phyloP scores from a whole-genome alignment of 108 stramenopile species.

The Schizochytrium sp. region DNA sequence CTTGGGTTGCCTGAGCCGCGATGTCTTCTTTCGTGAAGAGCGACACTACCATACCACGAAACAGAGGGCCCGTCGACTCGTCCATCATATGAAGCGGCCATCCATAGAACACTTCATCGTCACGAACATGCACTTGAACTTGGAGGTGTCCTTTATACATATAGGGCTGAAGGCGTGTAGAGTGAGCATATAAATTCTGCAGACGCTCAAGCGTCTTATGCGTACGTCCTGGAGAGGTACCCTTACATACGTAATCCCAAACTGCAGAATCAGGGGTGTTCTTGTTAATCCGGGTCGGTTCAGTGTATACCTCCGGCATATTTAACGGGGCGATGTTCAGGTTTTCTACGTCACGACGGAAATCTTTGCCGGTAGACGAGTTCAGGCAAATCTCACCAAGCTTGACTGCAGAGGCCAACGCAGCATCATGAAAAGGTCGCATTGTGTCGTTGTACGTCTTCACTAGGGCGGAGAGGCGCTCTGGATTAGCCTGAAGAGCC shows the following conservation, averaged over 20 bases:
- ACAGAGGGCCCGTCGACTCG: conserved; percentile 14
- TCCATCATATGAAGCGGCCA: conserved; percentile 52
- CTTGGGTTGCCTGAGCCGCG: not conserved
- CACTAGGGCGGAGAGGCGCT: conserved; percentile 42
- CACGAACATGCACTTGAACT: conserved; percentile 21
- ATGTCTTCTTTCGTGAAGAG: not conserved
- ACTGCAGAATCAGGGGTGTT: not conserved
- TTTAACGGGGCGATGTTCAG: conserved; percentile 31
- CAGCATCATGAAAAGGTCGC: conserved; percentile 29
- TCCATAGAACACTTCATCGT: conserved; percentile 45
- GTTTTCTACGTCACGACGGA: conserved; percentile 4
- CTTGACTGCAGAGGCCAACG: not conserved
- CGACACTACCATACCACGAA: conserved; percentile 54
- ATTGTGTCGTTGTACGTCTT: conserved; percentile 41
- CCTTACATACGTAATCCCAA: conserved; percentile 27
- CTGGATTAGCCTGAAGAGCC: conserved; percentile 21
- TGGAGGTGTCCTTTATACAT: conserved; percentile 4
- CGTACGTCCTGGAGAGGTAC: not conserved
- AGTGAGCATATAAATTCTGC: conserved; percentile 42
- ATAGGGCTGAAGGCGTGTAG: not conserved
- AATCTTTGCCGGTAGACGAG: not conserved
- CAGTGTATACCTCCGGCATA: not conserved
- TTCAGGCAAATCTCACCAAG: conserved; percentile 27
- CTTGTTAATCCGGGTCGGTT: not conserved
- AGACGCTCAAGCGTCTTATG: not conserved